Base-by-base conservation (phyloP, 345 rosid species). In the Syzygium jambos region DNA sequence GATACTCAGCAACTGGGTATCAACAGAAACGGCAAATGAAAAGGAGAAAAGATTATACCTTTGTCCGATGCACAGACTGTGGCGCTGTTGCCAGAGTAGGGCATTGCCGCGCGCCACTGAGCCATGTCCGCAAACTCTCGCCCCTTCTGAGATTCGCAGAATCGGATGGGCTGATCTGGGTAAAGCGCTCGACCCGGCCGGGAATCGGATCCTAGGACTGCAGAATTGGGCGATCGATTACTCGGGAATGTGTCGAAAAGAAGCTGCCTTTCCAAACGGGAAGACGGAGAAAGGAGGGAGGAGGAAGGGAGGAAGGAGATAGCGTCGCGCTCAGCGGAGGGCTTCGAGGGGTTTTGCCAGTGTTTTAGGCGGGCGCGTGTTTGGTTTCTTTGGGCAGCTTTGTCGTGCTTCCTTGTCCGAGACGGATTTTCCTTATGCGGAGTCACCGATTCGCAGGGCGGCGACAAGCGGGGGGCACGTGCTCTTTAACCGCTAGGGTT, bases 21-120 rank as follows among this genome's bases (percentile, higher is more conserved):
- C 73, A 22, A 57, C 14, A 14, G 78, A 85, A n/a, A 52, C 34
- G 19, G 29, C 4, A 2, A 30, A 46, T 43, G 7, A 68, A 52
- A 21, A 51, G 9, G n/a, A 65, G 3, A 55, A 23, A 25, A 13
- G 22, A 1, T 15, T 77, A 43, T 43, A 77, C 88, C 52, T 55
- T 38, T 54, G 65, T 78, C 53, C 65, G 85, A 77, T 73, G 88
- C 65, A 53, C 13, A 77, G 65, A 38, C 52, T 0, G 68, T 30
- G 30, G 85, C 11, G 68, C 52, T 57, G 43, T 54, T 83, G 87
- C 51, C 19, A 2, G 84, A 19, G 63, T 54, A 77, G 54, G 87
- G 56, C 43, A 57, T 52, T 43, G n/a, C 41, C 25, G 88, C 88
- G 65, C 53, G 88, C 88, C 88, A 53, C 41, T 78, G 85, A 86